A percentile compares a stretch with the other conserved stretches of the same genome.
These are phyloP conservation scores for Fusarium tjaetaba DNA, from an alignment of 2,329 filamentous ascomycete genomes.

Conservation along the genomic window DNA sequence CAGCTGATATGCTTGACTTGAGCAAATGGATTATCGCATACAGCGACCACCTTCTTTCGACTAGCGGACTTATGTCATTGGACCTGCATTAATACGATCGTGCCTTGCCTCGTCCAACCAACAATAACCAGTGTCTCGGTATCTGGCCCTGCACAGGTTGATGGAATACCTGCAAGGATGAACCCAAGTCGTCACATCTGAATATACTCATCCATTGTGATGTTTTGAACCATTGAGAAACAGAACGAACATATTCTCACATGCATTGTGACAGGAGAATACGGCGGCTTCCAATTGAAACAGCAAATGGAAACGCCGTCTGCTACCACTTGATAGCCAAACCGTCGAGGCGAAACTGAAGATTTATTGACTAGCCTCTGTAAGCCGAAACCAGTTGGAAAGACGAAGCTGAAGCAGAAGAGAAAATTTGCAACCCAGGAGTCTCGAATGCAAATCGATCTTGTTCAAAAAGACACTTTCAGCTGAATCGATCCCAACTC, in stretches of 20 bases:
- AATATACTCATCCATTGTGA: not conserved
- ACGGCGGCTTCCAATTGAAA: constrained; percentile 35
- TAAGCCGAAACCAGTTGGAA: not conserved
- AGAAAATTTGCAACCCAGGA: not conserved
- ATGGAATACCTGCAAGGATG: not conserved
- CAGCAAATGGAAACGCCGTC: constrained; percentile 17
- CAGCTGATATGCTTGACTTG: not conserved
- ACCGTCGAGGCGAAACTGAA: not conserved
- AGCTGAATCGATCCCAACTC: constrained; percentile 17
- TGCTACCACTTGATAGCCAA: not conserved
- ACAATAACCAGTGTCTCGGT: constrained; percentile 19
- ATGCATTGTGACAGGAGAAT: not conserved
- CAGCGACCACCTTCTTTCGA: not conserved
- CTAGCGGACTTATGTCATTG: not conserved
- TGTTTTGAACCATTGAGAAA: not conserved
- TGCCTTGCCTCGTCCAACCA: constrained; percentile 14
- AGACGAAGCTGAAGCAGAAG: not conserved
- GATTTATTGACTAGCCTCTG: not conserved
- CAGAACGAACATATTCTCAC: not conserved
- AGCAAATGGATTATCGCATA: not conserved
- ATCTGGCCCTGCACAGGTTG: constrained; percentile 2
- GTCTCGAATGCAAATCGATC: not conserved
- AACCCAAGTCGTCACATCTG: not conserved
- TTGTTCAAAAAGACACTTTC: not conserved
- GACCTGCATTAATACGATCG: constrained; percentile 20